Percentiles rank a stretch among this genome's conserved stretches.
Conservation (phyloP, 1,284 basidiomycete species). For the Rugosomyces carneus region DNA sequence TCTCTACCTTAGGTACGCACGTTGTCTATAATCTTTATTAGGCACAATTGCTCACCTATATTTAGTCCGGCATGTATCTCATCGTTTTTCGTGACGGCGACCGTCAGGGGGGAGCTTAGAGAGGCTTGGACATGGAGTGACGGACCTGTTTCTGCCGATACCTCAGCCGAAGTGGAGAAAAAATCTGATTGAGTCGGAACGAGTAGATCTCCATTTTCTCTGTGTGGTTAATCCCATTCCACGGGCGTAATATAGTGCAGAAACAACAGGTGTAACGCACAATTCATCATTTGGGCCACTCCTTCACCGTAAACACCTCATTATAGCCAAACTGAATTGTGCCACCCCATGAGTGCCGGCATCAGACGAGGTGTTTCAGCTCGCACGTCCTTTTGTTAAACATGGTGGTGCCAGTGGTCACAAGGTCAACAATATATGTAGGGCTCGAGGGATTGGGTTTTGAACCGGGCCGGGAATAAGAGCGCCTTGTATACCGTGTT, state of each 20-base stretch:
- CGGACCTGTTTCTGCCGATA: constrained; percentile 24
- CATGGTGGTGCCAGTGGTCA: background rate
- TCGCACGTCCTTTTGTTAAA: too few species aligned
- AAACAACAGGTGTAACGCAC: background rate
- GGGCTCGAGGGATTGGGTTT: background rate
- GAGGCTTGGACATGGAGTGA: constrained; percentile 66
- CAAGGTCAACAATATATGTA: background rate
- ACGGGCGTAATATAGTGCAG: background rate
- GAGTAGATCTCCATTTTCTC: background rate
- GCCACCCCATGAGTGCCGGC: background rate
- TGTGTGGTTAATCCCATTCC: background rate
- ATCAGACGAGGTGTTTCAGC: background rate
- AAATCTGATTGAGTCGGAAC: constrained; percentile 12
- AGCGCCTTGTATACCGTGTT: background rate
- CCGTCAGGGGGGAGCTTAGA: constrained; percentile 49
- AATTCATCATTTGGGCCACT: background rate
- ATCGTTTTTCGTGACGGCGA: constrained; percentile 51
- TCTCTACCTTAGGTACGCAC: constrained; percentile 85
- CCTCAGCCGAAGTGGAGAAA: constrained; percentile 13
- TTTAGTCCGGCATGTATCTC: constrained; percentile 63
- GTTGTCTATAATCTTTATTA: constrained; percentile 16
- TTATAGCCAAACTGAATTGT: background rate
- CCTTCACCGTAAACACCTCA: background rate
- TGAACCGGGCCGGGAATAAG: background rate
- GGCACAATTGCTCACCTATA: background rate